Evolutionary conservation across 164 flowering plant species (phyloP), one percentile per base, ranked within the genome.

Genomic region (Macadamia integrifolia): DNA sequence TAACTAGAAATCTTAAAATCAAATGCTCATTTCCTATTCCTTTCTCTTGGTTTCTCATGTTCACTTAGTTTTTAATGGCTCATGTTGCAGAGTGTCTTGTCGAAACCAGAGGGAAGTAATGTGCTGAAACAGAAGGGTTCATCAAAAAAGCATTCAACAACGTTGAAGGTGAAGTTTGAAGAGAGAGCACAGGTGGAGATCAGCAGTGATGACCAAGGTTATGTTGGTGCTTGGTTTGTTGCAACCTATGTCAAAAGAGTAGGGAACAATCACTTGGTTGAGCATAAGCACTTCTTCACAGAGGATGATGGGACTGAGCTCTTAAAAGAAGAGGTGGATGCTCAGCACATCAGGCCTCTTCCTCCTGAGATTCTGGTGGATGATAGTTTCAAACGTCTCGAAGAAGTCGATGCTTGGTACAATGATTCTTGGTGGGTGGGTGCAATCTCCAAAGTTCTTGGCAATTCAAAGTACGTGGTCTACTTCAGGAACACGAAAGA

Each of bases 381-480:
- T 30, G 80, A 74, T 40, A 32, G 71, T 46, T 92, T 77, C 76
- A 55, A 55, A 46, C 40, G 63, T 64, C 69, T 67, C 59, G 88
- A 89, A 35, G 85, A 88, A 78, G 94, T 93, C 62, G 98, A 93
- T 82, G 97, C 89, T 46, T 66, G 78, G 46, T 83, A 84, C 76
- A 87, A 88, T 70, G 97, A 91, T 70, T 91, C 85, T 2, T 91
- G 98, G 98, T 93, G 98, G 98, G 88, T 80, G 14, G 96, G 98
- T 30, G 80, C 84, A 29, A 72, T 93, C 66, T 66, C 80, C 44
- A 87, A 83, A 74, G 88, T 89, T 57, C 74, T 80, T 61, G 49
- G 42, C 12, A 68, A 70, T 31, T 62, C 79, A 31, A 82, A 40
- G 70, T 93, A 86, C 66, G 11, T 35, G 18, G 92, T 93, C 28